phyloP scores from a whole-genome alignment of 805 yeast species.

The Lipomyces sp. region DNA sequence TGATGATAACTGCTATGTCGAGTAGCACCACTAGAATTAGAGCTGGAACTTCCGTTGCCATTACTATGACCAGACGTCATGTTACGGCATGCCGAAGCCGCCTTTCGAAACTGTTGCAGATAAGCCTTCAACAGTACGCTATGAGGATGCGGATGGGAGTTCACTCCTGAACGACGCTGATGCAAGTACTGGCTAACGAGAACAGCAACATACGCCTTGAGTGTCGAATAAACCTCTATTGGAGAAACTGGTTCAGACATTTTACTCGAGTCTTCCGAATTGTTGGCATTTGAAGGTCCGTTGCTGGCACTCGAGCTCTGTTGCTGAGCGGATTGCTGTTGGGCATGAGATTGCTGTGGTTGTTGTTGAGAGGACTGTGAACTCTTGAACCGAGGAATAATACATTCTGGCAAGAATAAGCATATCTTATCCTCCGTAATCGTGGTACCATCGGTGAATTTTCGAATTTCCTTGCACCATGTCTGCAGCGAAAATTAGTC shows the following conservation, averaged over 20 bases:
- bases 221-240: conserved; percentile 17
- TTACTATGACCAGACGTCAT: background rate
- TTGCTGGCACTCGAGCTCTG: conserved; percentile 9
- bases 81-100: conserved; percentile 14
- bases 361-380: background rate
- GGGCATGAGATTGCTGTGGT: conserved; percentile 12
- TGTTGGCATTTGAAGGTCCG: conserved; percentile 5
- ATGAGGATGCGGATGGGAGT: conserved; percentile 27
- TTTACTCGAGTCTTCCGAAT: conserved; percentile 7
- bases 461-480: conserved; percentile 36
- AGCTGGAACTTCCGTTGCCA: background rate
- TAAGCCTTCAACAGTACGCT: conserved; percentile 24
- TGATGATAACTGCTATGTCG: background rate
- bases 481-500: conserved; percentile 14
- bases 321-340: conserved; percentile 10
- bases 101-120: conserved; percentile 21
- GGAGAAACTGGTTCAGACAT: background rate
- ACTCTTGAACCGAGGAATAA: conserved; percentile 19
- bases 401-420: conserved; percentile 27
- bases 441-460: conserved; percentile 28
- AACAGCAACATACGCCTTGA: conserved; percentile 24
- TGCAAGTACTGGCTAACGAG: conserved; percentile 30
- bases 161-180: conserved; percentile 25
- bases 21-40: conserved; percentile 1
- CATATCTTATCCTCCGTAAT: conserved; percentile 35